phyloP scores from a whole-genome alignment of 2,329 filamentous ascomycete genomes.

The Fusarium floridanum region DNA sequence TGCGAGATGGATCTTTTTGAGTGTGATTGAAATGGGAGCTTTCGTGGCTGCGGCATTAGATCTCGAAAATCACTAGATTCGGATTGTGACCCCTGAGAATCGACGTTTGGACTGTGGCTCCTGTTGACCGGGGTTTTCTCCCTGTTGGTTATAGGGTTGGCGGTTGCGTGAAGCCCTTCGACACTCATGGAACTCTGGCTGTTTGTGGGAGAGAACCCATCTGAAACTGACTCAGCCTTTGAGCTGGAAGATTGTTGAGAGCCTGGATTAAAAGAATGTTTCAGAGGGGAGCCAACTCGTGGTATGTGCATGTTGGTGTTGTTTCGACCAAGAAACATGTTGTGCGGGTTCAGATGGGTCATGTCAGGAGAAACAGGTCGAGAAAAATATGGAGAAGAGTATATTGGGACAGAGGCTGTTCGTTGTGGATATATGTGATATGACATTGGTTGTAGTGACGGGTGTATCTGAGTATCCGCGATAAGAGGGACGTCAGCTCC shows the following conservation, averaged over 20 bases:
- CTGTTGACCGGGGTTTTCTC: not conserved
- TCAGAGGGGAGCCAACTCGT: constrained; percentile 47
- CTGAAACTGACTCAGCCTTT: not conserved
- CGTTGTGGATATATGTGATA: constrained; percentile 17
- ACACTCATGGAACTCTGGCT: not conserved
- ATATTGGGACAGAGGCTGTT: constrained; percentile 21
- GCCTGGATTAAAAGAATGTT: constrained; percentile 30
- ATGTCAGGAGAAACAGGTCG: constrained; percentile 2
- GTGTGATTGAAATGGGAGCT: constrained; percentile 45
- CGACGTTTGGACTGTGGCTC: not conserved
- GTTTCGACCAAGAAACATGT: constrained; percentile 31
- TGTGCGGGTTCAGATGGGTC: constrained; percentile 44
- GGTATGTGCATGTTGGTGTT: constrained; percentile 35
- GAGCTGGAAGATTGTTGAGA: not conserved
- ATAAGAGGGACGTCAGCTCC: constrained; percentile 26
- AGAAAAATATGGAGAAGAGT: not conserved
- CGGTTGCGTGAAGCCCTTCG: not conserved
- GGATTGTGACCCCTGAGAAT: not conserved
- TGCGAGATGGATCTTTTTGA: not conserved
- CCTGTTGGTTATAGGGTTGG: not conserved
- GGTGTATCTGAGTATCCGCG: not conserved
- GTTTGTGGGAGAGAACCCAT: not conserved
- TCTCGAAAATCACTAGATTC: constrained; percentile 40
- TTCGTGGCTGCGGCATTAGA: constrained; percentile 49
- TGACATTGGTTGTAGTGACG: not conserved